Base-by-base conservation (phyloP, 257 asterid genomes). In the Leptodermis oblonga region DNA sequence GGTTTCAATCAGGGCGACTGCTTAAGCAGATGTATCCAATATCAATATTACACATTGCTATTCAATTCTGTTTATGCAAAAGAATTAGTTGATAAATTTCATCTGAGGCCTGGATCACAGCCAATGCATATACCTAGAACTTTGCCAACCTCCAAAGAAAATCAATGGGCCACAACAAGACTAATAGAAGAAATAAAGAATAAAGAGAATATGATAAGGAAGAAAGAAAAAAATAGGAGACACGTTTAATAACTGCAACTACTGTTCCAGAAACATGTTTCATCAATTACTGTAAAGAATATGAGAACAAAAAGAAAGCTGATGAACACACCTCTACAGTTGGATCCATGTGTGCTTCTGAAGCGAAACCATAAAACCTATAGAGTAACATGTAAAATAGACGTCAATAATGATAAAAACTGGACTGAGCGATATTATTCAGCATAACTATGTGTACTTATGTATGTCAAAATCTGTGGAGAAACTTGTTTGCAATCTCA, bases 271-370 rank as follows among this genome's bases (percentile, higher is more conserved):
- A 20, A 33, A 23, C 8, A 33, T 12, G 2, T 23, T 0, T 45
- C 61, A 61, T 53, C 45, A 65, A 49, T 45, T 20, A 25, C 43
- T 18, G 52, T 62, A 62, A 28, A 36, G 6, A 15, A 46, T 68
- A 63, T 43, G 37, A 48, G 49, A 65, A 52, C 17, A 22, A 68
- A 23, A 18, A n/a, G 60, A 52, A 67, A 68, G 43, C 62, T 26
- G 65, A 78, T 37, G 11, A 68, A 58, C 72, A 41, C 20, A 91
- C 99, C 97, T 91, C 99, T 20, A 94, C 68, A 25, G 97, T 91
- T 25, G 99, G 99, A 62, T 86, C 97, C 96, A 82, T 87, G 77
- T 89, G 99, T 41, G 88, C 96, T 83, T 94, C 97, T 13, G 99
- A 88, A 78, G 97, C 95, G 84, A 94, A 94, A 68, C 97, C 97